Conservation (phyloP, 352 stramenopile species). For the Chrysophaeum taylorii region DNA sequence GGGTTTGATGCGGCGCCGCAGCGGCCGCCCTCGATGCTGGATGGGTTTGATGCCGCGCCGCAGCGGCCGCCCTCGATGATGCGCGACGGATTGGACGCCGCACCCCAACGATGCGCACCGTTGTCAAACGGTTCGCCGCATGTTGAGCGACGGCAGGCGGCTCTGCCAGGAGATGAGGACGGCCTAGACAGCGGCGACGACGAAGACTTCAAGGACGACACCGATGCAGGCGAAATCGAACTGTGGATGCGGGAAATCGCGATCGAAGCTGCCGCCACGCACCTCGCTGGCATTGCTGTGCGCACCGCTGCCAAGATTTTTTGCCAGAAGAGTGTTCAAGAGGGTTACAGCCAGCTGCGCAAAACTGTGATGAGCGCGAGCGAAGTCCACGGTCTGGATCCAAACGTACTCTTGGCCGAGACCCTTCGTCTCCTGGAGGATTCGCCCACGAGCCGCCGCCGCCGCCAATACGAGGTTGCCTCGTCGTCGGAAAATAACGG, state of each 20-base stretch:
- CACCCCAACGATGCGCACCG: neutral
- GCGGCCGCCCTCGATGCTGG: neutral
- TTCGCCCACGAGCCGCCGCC: no score
- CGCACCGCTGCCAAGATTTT: no score
- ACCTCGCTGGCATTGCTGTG: neutral
- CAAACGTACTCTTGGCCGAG: no score
- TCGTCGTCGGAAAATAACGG: no score
- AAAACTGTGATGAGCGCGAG: no score
- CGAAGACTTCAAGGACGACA: neutral
- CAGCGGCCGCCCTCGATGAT: neutral
- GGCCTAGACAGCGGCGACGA: neutral
- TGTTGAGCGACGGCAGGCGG: neutral
- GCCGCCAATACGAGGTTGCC: no score
- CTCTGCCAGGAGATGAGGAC: neutral
- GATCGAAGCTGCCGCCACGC: neutral
- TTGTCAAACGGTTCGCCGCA: neutral
- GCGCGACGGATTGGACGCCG: no score
- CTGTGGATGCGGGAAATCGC: neutral
- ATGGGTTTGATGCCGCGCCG: conserved; percentile 1
- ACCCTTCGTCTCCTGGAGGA: no score
- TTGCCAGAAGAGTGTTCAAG: no score
- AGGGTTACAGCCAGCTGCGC: no score
- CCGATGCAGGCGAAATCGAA: neutral
- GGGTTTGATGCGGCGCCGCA: conserved; percentile 3
- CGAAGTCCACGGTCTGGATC: no score